Percentiles rank a stretch among this genome's conserved stretches.
Conservation (phyloP, 140 eudicot genomes). For the Anethum foeniculum region DNA sequence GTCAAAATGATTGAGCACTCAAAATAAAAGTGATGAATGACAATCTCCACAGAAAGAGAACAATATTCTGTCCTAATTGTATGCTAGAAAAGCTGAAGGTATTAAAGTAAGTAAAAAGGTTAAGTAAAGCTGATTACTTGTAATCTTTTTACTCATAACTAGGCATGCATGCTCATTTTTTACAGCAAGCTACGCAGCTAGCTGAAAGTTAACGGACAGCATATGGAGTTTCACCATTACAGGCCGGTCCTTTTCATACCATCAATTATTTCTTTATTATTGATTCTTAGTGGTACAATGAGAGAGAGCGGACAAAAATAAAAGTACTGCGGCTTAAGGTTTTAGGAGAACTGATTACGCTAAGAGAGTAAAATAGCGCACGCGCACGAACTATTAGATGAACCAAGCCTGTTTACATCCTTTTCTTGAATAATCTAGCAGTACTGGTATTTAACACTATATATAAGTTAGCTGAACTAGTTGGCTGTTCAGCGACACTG, state of each 20-base stretch:
- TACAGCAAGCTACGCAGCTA: background rate
- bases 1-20: background rate
- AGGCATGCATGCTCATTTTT: background rate
- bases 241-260: background rate
- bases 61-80: background rate
- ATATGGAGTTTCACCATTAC: constrained; percentile 25
- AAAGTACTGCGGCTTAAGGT: too few relatives aligned
- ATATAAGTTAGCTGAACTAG: background rate
- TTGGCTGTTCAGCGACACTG: background rate
- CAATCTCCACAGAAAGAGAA: background rate
- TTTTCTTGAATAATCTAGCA: background rate
- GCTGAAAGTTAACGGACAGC: constrained; percentile 21
- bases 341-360: too few relatives aligned
- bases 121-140: background rate
- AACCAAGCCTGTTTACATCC: constrained; percentile 4
- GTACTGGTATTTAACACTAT: background rate
- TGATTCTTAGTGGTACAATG: background rate
- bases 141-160: background rate
- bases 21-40: background rate
- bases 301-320: too few relatives aligned
- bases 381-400: background rate
- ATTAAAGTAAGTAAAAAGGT: background rate
- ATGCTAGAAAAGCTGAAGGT: background rate
- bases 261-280: background rate
- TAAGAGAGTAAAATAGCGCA: too few relatives aligned